Base-by-base conservation (phyloP, 2,329 filamentous ascomycete species). In the Aspergillus tamarii region DNA sequence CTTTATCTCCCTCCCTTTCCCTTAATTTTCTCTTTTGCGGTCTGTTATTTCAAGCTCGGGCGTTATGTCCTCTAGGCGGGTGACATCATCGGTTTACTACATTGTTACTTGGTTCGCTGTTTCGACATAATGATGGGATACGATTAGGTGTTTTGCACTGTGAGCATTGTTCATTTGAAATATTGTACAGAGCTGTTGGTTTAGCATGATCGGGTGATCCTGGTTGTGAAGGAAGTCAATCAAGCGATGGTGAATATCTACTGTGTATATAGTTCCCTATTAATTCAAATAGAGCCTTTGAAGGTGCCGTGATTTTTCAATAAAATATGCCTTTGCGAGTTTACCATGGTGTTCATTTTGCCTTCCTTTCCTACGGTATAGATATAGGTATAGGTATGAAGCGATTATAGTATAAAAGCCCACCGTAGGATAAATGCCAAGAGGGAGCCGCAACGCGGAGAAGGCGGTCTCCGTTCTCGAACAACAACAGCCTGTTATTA, bases 71-170 rank as follows among this genome's bases (percentile, higher is more conserved):
- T 64, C 53, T 63, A 63, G 65, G 62, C 62, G 55, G 63, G 58
- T 61, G 48, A 63, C 53, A 66, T 61, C 60, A 57, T 64, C 59
- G 66, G 62, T 52, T 65, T 53, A 12, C 67, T 57, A 67, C 41
- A 65, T 60, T 67, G 64, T 60, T 52, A 19, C 34, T 34, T 30
- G 26, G 56, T 65, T 65, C 50, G 52, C 14, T 66, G 64, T 66
- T 69, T 62, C 48, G 50, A 59, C 63, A 72, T 77, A 74, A 77
- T 73, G 74, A 76, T 66, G 72, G 71, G 70, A 72, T 70, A 75
- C 69, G 75, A 73, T 66, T 69, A 66, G 67, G 68, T 68, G 62
- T 66, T 61, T 48, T 46, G 54, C 30, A 50, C 55, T 60, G 64
- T 53, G 46, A 57, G 48, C 63, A 58, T 34, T 57, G 41, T 28